Evolutionary conservation across 257 asterid species (phyloP), one percentile per base, ranked within the genome.

Genomic region (Fraxinus quadrangulata): DNA sequence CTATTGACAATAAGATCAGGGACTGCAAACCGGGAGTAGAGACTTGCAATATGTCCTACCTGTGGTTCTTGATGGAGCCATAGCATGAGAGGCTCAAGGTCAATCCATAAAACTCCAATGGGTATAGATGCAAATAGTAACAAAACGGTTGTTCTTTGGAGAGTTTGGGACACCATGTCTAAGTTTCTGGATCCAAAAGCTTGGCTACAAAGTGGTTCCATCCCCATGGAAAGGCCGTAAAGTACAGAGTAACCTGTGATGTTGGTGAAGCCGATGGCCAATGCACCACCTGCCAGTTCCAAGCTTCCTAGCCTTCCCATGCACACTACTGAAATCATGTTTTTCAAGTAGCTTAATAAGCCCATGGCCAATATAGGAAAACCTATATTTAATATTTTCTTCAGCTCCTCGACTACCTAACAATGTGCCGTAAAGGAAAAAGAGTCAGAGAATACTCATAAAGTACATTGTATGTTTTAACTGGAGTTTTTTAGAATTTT

Each of bases 241-340:
- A 95, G 87, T 59, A 95, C 92, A 5, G 99, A 95, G 86, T 95
- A 92, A 36, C 99, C 99, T 23, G 97, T 92, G 81, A 94, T 94
- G 82, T 94, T 94, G 76, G 98, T 90, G 87, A 94, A 92, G 79
- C 97, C 97, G n/a, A 95, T 90, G 89, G 99, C 98, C 85, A 95
- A 79, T 65, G 99, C 97, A 24, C 98, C 99, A 47, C 98, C 99
- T 28, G 98, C 99, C 56, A 95, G 88, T 86, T 95, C 97, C 81
- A 91, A 76, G 85, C 96, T 90, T 11, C 98, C 98, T 11, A 95
- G 89, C 87, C 90, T 83, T 80, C 99, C 99, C 94, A 95, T 89
- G 95, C 96, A 91, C 36, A 84, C 90, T 6, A 91, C 97, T 63
- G 92, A 88, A 77, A 90, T 82, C 98, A 92, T 91, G 92, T 91